Base-by-base conservation (phyloP, 352 stramenopile genomes). In the Aphanomyces stellatus region DNA sequence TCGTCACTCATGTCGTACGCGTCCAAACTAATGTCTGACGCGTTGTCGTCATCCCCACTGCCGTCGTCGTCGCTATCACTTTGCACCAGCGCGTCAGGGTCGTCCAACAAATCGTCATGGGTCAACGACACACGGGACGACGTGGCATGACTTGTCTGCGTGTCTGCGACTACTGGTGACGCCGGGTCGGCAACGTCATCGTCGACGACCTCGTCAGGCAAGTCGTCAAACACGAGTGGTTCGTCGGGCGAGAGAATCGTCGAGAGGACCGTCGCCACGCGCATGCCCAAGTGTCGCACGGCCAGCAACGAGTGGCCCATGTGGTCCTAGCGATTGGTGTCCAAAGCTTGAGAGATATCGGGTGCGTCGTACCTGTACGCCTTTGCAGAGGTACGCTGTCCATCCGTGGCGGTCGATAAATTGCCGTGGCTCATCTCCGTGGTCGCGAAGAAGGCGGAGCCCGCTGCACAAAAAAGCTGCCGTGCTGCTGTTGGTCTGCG, bases 1-100 rank as follows among this genome's bases (percentile, higher is more conserved):
- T 56, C 42, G 35, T 67, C 60, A 17, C 60, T 67, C 37, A 67
- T 37, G 28, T 67, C 60, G 60, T 67, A 67, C 43, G 60, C 15
- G 11, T 67, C 60, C 41, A 67, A 40, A 34, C 60, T 67, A 4
- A 67, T 53, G 11, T 59, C 41, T 22, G 60, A 67, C 11, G 28
- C 30, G 11, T 1, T n/a, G 19, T 67, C 55, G 34, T 49, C 49
- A 5, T 27, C n/a, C n/a, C n/a, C 49, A 17, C 40, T 31, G n/a
- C 6, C 35, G 3, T 51, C 25, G 34, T 64, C 34, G 6, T 64
- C 55, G 40, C 48, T 48, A 24, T 67, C 60, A 28, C 41, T 67
- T 22, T 57, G 37, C 1, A 67, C 41, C 7, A 67, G 5, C 2
- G 30, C 60, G 22, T 67, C 60, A 11, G 42, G 42, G 19, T 67